Percentiles rank a stretch among this genome's conserved stretches.
Conservation (phyloP, 2,329 filamentous ascomycete species). For the Fusarium nematophilum region DNA sequence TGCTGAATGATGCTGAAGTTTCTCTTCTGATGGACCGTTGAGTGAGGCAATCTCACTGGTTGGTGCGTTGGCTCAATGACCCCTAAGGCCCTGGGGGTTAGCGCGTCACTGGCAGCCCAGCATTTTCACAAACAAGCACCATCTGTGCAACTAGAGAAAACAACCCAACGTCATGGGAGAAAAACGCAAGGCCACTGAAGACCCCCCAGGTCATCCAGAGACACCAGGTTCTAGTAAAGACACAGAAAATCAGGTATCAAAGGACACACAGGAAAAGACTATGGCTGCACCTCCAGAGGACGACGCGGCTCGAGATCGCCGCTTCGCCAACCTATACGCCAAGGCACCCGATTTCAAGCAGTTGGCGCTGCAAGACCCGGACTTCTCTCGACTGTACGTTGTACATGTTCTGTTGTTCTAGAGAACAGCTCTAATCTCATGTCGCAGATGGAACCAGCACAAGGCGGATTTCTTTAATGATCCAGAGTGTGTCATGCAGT, state of each 20-base stretch:
- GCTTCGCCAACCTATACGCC: conserved; percentile 55
- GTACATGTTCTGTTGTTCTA: too few species aligned
- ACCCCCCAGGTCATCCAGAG: conserved; percentile 2
- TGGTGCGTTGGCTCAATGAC: conserved; percentile 17
- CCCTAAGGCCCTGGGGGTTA: too few species aligned
- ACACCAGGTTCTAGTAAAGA: background rate
- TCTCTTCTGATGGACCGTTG: background rate
- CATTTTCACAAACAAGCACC: too few species aligned
- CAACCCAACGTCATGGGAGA: conserved; percentile 25
- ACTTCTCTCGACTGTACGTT: conserved; percentile 56
- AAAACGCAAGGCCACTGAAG: conserved; percentile 37
- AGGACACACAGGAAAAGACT: background rate
- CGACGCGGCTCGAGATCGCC: conserved; percentile 38
- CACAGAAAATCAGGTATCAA: background rate
- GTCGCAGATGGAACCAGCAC: conserved; percentile 35
- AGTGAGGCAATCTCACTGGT: conserved; percentile 1
- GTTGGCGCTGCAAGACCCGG: conserved; percentile 54
- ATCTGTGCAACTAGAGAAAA: too few species aligned
- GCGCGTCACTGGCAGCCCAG: too few species aligned
- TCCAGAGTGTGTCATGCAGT: conserved; percentile 78
- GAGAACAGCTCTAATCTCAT: conserved; percentile 1
- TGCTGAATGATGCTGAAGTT: background rate
- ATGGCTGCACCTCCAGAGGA: conserved; percentile 14
- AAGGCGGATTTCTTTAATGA: conserved; percentile 74
- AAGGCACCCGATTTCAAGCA: conserved; percentile 57